Evolutionary conservation across 2,329 filamentous ascomycete species (phyloP).

Genomic region (Fusarium luffae): DNA sequence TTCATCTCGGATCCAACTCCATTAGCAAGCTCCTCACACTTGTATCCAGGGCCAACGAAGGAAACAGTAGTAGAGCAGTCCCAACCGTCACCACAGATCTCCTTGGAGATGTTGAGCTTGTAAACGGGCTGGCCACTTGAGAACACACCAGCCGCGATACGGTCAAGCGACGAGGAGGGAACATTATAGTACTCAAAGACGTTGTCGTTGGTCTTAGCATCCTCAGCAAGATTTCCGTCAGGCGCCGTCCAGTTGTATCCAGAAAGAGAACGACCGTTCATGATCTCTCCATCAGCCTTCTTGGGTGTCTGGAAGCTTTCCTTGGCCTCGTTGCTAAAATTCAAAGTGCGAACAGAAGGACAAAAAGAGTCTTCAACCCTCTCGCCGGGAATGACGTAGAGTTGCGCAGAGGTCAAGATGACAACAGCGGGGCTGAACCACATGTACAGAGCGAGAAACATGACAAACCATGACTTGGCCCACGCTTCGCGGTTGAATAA

Average conservation of each 20-base stretch:
- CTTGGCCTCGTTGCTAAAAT: constrained; percentile 37
- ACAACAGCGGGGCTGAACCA: constrained; percentile 37
- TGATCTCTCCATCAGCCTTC: neutral
- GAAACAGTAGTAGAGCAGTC: constrained; percentile 38
- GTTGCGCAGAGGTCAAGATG: constrained; percentile 36
- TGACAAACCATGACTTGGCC: constrained; percentile 37
- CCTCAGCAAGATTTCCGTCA: constrained; percentile 7
- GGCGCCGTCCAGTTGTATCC: constrained; percentile 26
- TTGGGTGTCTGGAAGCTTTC: constrained; percentile 3
- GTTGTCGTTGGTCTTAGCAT: neutral
- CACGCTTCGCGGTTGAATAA: constrained; percentile 37
- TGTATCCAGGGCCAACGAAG: constrained; percentile 38
- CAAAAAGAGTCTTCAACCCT: constrained; percentile 14
- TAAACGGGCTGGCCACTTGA: constrained; percentile 21
- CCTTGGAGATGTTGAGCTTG: constrained; percentile 5
- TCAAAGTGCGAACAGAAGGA: constrained; percentile 34
- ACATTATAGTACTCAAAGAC: constrained; percentile 36
- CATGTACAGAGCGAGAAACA: constrained; percentile 39
- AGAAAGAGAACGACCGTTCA: constrained; percentile 30
- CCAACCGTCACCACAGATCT: constrained; percentile 35
- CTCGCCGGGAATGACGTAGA: constrained; percentile 5
- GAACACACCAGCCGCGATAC: constrained; percentile 31
- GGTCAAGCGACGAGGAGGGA: neutral
- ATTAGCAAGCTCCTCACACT: constrained; percentile 32
- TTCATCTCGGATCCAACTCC: constrained; percentile 10